Evolutionary conservation across 225 moss, liverwort and hornwort species (phyloP).

Genomic region (Polytrichum commune): DNA sequence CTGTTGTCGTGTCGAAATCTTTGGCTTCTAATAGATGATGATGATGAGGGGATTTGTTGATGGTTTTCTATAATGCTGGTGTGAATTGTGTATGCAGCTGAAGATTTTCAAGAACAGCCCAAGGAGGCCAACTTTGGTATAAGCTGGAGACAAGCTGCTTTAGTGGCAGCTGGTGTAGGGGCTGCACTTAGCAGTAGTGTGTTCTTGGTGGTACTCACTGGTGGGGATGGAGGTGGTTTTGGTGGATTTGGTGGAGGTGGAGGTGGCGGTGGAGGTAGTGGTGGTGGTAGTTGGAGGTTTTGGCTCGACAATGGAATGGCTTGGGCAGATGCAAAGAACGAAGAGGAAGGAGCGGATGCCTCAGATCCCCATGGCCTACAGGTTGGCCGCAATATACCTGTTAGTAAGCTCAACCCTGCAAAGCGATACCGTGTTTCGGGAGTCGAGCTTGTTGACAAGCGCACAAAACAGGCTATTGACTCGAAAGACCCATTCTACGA

Average conservation of each 20-base stretch:
- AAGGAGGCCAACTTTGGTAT: constrained; percentile 9
- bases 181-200: constrained; percentile 38
- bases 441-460: constrained; percentile 88
- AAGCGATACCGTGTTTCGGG: constrained; percentile 77
- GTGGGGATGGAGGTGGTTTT: constrained; percentile 55
- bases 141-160: constrained; percentile 45
- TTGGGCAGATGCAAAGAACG: constrained; percentile 63
- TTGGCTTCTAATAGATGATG: no score
- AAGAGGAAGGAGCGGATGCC: constrained; percentile 58
- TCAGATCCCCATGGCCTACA: constrained; percentile 83
- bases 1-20: no score
- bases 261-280: constrained; percentile 52
- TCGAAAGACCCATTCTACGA: constrained; percentile 88
- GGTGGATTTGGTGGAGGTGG: constrained; percentile 49
- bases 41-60: no score
- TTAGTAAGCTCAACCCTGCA: constrained; percentile 79
- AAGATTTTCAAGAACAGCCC: constrained; percentile 9
- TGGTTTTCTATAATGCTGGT: neutral
- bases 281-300: constrained; percentile 43
- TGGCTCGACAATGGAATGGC: constrained; percentile 55
- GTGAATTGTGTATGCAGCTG: constrained; percentile 20
- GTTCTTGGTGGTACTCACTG: constrained; percentile 25
- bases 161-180: constrained; percentile 37
- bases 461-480: constrained; percentile 71
- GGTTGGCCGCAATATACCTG: constrained; percentile 71